phyloP scores from a whole-genome alignment of 2,329 filamentous ascomycete species.

The Trichoderma sp. region DNA sequence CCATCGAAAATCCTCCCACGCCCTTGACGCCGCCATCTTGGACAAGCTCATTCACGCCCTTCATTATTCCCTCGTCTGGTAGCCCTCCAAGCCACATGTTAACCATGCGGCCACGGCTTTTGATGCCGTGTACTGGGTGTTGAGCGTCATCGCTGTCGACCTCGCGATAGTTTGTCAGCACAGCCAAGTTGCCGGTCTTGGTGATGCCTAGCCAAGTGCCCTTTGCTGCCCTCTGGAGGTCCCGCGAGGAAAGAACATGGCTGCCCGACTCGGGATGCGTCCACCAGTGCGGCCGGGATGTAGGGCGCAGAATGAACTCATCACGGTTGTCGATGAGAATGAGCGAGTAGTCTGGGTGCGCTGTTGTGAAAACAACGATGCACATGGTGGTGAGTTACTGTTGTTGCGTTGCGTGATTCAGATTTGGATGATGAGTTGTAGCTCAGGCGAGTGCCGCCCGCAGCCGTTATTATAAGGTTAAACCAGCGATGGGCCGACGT shows the following conservation, averaged over 20 bases:
- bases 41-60: slow-evolving; percentile 56
- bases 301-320: slow-evolving; percentile 67
- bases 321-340: slow-evolving; percentile 79
- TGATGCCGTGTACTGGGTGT: slow-evolving; percentile 55
- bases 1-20: slow-evolving; percentile 66
- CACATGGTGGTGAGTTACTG: slow-evolving; percentile 58
- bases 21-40: slow-evolving; percentile 56
- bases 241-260: slow-evolving; percentile 59
- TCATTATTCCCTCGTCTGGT: slow-evolving; percentile 48
- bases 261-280: slow-evolving; percentile 45
- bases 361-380: slow-evolving; percentile 73
- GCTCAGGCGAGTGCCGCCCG: not conserved
- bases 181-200: slow-evolving; percentile 59
- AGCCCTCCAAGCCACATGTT: slow-evolving; percentile 61
- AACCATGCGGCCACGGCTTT: slow-evolving; percentile 65
- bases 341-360: slow-evolving; percentile 73
- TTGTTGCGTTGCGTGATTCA: not conserved
- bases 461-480: slow-evolving; percentile 7
- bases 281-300: slow-evolving; percentile 67
- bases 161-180: slow-evolving; percentile 69
- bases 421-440: not conserved
- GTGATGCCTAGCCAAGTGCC: slow-evolving; percentile 69
- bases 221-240: slow-evolving; percentile 62
- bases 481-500: slow-evolving; percentile 13
- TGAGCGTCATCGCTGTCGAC: slow-evolving; percentile 46